Evolutionary conservation across 495 filamentous ascomycete species (phyloP).

Genomic region (Parathielavia hyrcaniae): DNA sequence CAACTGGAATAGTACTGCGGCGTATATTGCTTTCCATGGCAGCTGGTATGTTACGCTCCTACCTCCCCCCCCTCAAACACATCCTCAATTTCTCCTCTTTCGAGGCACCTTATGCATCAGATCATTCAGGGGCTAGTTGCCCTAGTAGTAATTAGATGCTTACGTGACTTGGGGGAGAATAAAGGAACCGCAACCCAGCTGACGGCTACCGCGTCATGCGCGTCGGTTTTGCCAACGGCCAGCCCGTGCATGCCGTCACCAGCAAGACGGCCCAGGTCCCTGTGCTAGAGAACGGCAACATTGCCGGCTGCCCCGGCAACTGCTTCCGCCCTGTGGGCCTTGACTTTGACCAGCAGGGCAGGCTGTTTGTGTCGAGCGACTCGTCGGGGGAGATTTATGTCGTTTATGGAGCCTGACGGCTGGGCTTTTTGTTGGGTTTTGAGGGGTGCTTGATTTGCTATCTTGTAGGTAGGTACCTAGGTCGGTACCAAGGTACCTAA

Average conservation of each 20-base stretch:
- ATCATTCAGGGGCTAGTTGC: no score
- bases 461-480: no score
- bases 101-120: no score
- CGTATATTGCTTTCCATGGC: constrained; percentile 53
- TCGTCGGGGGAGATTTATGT: constrained; percentile 46
- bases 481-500: no score
- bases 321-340: constrained; percentile 50
- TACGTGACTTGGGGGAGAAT: background rate
- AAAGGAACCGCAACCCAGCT: constrained; percentile 39
- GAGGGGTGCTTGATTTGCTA: no score
- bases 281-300: constrained; percentile 43
- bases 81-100: background rate
- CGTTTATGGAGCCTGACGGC: constrained; percentile 35
- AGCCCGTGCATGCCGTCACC: constrained; percentile 37
- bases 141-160: background rate
- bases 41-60: constrained; percentile 41
- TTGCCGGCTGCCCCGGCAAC: constrained; percentile 27
- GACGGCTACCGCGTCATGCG: constrained; percentile 46
- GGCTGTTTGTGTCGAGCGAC: constrained; percentile 47
- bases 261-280: constrained; percentile 40
- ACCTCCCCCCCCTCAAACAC: background rate
- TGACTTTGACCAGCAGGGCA: constrained; percentile 42
- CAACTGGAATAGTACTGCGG: constrained; percentile 32
- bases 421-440: no score
- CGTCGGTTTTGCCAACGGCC: constrained; percentile 42